Conservation (phyloP, 2,329 filamentous ascomycete species). For the Cladosporium sp. region DNA sequence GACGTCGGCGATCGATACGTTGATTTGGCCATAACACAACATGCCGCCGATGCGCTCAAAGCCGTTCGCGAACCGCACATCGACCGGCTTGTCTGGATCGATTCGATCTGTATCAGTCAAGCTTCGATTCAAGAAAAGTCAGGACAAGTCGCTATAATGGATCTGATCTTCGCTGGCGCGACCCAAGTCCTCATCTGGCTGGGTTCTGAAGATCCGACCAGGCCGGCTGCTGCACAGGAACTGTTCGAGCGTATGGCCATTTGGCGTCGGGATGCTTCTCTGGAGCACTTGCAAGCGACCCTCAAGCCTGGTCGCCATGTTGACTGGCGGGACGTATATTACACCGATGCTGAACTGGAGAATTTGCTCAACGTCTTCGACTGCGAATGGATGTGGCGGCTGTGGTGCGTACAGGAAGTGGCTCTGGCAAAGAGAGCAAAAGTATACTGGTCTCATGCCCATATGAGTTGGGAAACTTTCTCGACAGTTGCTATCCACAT, state of each 20-base stretch:
- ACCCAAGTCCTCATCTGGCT: background rate
- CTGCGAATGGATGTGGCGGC: background rate
- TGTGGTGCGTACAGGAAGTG: background rate
- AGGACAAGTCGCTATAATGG: background rate
- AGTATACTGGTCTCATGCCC: background rate
- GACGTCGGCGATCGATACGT: background rate
- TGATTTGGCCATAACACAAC: background rate
- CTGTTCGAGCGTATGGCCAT: background rate
- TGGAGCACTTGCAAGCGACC: no score
- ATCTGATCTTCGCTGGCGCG: background rate
- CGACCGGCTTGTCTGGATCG: background rate
- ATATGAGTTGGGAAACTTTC: background rate
- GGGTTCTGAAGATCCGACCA: background rate
- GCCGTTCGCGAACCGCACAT: background rate
- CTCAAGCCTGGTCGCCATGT: no score
- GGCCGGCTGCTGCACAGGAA: background rate
- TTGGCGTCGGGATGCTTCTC: no score
- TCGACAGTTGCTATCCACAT: background rate
- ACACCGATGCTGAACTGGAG: background rate
- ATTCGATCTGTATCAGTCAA: background rate
- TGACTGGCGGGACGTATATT: no score
- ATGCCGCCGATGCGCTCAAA: background rate
- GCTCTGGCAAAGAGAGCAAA: background rate
- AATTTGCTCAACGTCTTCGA: background rate
- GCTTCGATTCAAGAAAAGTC: background rate